phyloP scores from a whole-genome alignment of 73 alveolate genomes.

The Paramecium pentaurelia region DNA sequence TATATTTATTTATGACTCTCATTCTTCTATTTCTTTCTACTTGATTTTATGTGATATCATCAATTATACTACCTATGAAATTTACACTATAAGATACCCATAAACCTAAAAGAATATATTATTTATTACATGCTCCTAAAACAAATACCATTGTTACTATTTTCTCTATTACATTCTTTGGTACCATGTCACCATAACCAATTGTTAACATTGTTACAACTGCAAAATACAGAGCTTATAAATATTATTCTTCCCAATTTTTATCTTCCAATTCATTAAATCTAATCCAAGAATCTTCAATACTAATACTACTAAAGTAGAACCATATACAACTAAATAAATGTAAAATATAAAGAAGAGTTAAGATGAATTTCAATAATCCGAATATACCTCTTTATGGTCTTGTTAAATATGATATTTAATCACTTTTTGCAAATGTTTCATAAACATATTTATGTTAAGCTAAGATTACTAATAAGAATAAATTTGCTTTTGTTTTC shows the following conservation, averaged over 20 bases:
- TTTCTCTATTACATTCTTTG: background rate
- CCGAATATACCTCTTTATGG: slow-evolving; percentile 14
- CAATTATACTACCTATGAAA: slow-evolving; percentile 13
- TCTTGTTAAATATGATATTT: background rate
- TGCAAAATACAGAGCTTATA: slow-evolving; percentile 17
- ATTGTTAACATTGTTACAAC: slow-evolving; percentile 33
- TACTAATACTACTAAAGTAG: background rate
- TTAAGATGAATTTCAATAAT: background rate
- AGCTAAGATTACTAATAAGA: background rate
- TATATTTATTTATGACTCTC: slow-evolving; percentile 31
- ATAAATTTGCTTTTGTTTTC: background rate
- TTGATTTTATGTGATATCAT: slow-evolving; percentile 32
- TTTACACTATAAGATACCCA: slow-evolving; percentile 20
- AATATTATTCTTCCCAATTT: background rate
- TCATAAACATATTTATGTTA: slow-evolving; percentile 24
- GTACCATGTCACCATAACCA: slow-evolving; percentile 45
- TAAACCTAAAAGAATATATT: background rate
- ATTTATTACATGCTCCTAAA: background rate
- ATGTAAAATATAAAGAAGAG: background rate
- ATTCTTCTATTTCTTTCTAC: slow-evolving; percentile 5
- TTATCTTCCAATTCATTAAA: background rate
- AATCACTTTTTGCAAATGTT: background rate
- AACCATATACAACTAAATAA: slow-evolving; percentile 37
- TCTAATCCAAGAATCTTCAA: slow-evolving; percentile 15
- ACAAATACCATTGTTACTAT: background rate